Percentiles rank a stretch among this genome's conserved stretches.
Evolutionary conservation across 2,329 filamentous ascomycete genomes (phyloP).

Genomic region (Xylogone sp.): DNA sequence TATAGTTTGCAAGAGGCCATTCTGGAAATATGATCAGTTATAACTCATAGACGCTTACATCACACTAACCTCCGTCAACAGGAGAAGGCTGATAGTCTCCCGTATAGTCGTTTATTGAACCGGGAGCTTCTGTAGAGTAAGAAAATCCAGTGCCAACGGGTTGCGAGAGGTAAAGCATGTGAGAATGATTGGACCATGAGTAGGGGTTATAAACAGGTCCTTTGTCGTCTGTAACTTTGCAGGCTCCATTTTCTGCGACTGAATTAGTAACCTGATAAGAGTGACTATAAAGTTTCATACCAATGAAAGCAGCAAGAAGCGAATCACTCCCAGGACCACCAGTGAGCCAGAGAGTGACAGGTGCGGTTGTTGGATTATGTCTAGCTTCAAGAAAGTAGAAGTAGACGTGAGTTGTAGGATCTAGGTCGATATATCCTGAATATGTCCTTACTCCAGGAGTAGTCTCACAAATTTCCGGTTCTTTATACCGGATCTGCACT

Average conservation of each 20-base stretch:
- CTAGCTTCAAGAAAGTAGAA: conserved; percentile 50
- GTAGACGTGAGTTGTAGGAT: conserved; percentile 38
- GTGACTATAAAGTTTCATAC: conserved; percentile 7
- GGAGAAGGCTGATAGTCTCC: not conserved
- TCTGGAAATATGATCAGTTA: not conserved
- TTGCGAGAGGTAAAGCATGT: conserved; percentile 50
- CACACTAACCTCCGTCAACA: not conserved
- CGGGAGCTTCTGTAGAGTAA: conserved; percentile 41
- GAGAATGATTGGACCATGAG: conserved; percentile 57
- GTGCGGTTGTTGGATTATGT: conserved; percentile 40
- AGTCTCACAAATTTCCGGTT: conserved; percentile 33
- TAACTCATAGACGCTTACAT: not conserved
- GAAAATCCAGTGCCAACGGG: conserved; percentile 66
- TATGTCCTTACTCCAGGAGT: conserved; percentile 25
- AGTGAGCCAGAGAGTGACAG: conserved; percentile 49
- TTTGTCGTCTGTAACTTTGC: conserved; percentile 30
- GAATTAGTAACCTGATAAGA: no score
- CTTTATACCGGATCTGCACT: conserved; percentile 39
- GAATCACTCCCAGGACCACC: conserved; percentile 49
- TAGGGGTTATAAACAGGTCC: conserved; percentile 44
- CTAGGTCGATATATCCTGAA: conserved; percentile 23
- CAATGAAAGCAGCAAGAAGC: conserved; percentile 49
- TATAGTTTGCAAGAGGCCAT: conserved; percentile 34
- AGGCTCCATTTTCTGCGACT: conserved; percentile 33
- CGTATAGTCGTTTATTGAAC: conserved; percentile 17